Percentiles rank a stretch among this genome's conserved stretches.
These are phyloP conservation scores for Stephania yunnanensis DNA, from an alignment of 164 flowering plant genomes.

Conservation along the genomic window DNA sequence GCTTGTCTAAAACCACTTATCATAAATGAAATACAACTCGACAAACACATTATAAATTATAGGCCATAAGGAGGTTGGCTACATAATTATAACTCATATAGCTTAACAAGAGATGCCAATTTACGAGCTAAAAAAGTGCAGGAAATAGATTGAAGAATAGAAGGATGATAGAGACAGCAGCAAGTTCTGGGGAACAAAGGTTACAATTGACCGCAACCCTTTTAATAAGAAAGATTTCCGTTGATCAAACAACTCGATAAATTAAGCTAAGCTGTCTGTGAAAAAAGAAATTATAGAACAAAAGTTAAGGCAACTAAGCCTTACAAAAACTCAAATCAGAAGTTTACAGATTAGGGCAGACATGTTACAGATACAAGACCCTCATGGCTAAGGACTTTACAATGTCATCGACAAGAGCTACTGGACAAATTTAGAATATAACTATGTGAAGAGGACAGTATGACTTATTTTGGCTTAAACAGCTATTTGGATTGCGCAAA, in stretches of 20 bases:
- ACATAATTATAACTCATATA: no score
- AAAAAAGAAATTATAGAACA: no score
- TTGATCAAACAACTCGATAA: no score
- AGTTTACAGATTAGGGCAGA: no score
- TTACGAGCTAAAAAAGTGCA: no score
- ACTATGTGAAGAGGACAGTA: neutral
- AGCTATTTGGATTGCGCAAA: neutral
- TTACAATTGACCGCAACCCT: neutral
- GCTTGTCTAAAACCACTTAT: slow-evolving; percentile 1
- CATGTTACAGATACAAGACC: neutral
- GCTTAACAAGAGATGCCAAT: no score
- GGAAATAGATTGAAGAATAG: neutral
- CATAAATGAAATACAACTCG: neutral
- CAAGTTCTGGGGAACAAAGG: neutral
- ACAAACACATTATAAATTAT: neutral
- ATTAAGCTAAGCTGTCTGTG: no score
- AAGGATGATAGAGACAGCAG: neutral
- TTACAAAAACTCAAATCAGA: no score
- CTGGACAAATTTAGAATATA: neutral
- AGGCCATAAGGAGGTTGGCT: no score
- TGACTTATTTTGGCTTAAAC: neutral
- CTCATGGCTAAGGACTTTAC: neutral
- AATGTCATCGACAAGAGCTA: neutral
- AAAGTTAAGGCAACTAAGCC: no score
- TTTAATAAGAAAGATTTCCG: neutral